A percentile compares a stretch with the other conserved stretches of the same genome.
These are phyloP conservation scores for Nemania abortiva DNA, from an alignment of 2,329 filamentous ascomycete species.

Conservation along the genomic window DNA sequence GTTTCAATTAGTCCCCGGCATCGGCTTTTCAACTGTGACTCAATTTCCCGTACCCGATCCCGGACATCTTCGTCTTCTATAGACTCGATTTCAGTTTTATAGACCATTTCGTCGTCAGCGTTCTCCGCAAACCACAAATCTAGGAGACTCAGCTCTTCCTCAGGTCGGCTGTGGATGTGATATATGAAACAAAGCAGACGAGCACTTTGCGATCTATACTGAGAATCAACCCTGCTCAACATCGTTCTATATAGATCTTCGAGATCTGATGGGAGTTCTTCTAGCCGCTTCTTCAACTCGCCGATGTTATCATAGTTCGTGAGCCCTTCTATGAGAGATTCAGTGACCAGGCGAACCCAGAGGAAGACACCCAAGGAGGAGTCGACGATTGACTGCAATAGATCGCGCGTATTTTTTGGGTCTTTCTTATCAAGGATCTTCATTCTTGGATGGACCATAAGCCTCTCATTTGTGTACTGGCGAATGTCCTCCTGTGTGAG, in stretches of 20 bases:
- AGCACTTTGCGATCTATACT: slow-evolving; percentile 33
- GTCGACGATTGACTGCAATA: slow-evolving; percentile 36
- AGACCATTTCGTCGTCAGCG: slow-evolving; percentile 29
- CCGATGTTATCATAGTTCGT: slow-evolving; percentile 39
- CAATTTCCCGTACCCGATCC: slow-evolving; percentile 35
- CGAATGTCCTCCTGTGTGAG: slow-evolving; percentile 41
- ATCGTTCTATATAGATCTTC: slow-evolving; percentile 40
- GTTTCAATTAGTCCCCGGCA: slow-evolving; percentile 41
- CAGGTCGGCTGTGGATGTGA: neutral
- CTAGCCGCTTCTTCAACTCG: slow-evolving; percentile 37
- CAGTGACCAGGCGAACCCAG: slow-evolving; percentile 41
- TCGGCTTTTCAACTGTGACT: slow-evolving; percentile 36
- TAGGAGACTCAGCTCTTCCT: slow-evolving; percentile 18
- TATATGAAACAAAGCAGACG: slow-evolving; percentile 35
- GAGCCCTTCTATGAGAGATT: slow-evolving; percentile 39
- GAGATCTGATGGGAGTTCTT: slow-evolving; percentile 40
- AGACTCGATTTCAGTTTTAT: slow-evolving; percentile 18
- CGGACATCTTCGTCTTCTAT: slow-evolving; percentile 30
- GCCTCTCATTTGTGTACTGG: slow-evolving; percentile 34
- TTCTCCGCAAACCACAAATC: slow-evolving; percentile 42
- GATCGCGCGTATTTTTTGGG: neutral
- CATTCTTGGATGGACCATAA: slow-evolving; percentile 37
- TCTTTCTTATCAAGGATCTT: slow-evolving; percentile 23
- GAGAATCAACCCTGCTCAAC: slow-evolving; percentile 27
- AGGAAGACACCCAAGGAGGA: slow-evolving; percentile 42